Base-by-base conservation (phyloP, 495 filamentous ascomycete species). In the Aspergillus incahuasiensis region DNA sequence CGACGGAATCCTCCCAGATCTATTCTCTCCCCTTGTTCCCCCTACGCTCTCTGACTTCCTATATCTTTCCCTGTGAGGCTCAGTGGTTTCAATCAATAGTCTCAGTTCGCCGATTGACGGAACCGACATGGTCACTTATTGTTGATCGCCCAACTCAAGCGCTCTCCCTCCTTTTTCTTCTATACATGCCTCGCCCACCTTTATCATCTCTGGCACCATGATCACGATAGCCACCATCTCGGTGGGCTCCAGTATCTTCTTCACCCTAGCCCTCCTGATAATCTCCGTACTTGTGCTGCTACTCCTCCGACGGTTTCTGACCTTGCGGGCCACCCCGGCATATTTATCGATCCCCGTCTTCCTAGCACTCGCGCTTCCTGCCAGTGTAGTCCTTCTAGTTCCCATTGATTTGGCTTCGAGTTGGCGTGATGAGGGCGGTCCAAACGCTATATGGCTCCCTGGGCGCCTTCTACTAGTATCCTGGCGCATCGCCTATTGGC, bases 401-500 rank as follows among this genome's bases (percentile, higher is more conserved):
- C 94, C 94, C 5, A 97, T 98, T 61, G 94, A 98, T 73, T 82
- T 98, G 57, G 90, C 94, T 3, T 96, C 91, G 2, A 92, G 82
- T 64, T 83, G 86, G 16, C 81, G 84, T 52, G 84, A 91, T 58
- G 85, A 87, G 55, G 79, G 73, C 15, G 82, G 79, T 5, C 80
- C 83, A 20, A 83, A 83, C 58, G 84, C 84, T 22, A 84, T 86
- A 48, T 85, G 82, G 82, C 67, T 85, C 16, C 85, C 89, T 7
- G 78, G 86, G 54, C 74, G 81, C 25, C 77, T 88, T 32, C 73
- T 96, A 41, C 77, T 90, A 58, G 87, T 97, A 5, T 85, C 83
- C 59, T 98, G 94, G 94, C 80, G 92, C 52, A 89, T 97, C 48
- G 84, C 87, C 30, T 98, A 98, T 73, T 98, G 94, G 94, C 75